Percentiles rank a stretch among this genome's conserved stretches.
Evolutionary conservation across 1,284 basidiomycete genomes (phyloP).

Genomic region (Cystobasidium sp.): DNA sequence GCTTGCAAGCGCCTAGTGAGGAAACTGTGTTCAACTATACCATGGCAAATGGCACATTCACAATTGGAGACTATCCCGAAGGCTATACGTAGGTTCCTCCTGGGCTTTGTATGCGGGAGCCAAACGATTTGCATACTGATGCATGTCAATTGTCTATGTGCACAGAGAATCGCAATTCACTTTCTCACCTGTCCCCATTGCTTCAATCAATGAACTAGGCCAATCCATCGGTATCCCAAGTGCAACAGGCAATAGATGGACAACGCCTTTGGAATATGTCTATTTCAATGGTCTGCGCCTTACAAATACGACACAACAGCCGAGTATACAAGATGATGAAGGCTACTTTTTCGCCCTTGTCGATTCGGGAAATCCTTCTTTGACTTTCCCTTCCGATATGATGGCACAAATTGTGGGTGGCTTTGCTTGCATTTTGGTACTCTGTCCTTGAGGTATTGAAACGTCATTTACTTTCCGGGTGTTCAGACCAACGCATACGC

Average conservation of each 20-base stretch:
- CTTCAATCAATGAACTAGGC: conserved; percentile 8
- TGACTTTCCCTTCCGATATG: conserved; percentile 30
- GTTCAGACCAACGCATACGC: conserved; percentile 25
- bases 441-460: not conserved
- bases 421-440: not conserved
- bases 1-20: not conserved
- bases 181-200: conserved; percentile 31
- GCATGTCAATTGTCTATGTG: not conserved
- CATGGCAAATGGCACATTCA: conserved; percentile 23
- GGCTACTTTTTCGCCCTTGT: conserved; percentile 25
- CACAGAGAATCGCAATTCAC: conserved; percentile 36
- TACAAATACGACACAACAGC: conserved; percentile 25
- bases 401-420: conserved; percentile 21
- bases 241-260: conserved; percentile 31
- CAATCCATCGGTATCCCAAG: conserved; percentile 14
- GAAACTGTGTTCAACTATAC: conserved; percentile 17
- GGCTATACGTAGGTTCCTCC: conserved; percentile 19
- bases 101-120: not conserved
- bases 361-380: conserved; percentile 32
- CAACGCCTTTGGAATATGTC: conserved; percentile 22
- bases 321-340: conserved; percentile 4
- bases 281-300: conserved; percentile 30
- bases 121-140: not conserved
- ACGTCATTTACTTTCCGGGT: not conserved
- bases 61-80: conserved; percentile 36